These are phyloP conservation scores for Clonostachys sp. DNA, from an alignment of 2,329 filamentous ascomycete genomes.

Conservation along the genomic window DNA sequence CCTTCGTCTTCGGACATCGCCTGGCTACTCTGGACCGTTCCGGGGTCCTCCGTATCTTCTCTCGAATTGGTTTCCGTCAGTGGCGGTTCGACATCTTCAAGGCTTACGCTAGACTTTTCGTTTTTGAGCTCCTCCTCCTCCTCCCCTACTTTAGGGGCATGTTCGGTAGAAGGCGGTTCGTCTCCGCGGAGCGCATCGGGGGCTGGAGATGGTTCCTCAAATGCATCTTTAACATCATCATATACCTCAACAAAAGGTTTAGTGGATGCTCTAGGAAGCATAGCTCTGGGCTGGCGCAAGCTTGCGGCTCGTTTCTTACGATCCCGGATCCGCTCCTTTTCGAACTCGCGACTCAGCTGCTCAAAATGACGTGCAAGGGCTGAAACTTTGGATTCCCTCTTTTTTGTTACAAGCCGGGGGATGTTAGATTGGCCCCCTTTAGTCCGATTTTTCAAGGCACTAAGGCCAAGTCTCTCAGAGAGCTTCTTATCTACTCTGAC, in stretches of 20 bases:
- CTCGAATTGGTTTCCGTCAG: slow-evolving; percentile 13
- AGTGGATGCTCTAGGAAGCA: slow-evolving; percentile 81
- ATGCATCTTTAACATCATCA: slow-evolving; percentile 86
- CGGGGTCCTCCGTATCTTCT: slow-evolving; percentile 18
- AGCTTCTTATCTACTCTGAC: slow-evolving; percentile 68
- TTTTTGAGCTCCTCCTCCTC: background rate
- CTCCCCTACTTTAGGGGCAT: slow-evolving; percentile 1
- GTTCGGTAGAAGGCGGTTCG: slow-evolving; percentile 9
- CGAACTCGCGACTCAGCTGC: slow-evolving; percentile 92
- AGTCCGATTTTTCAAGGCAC: slow-evolving; percentile 54
- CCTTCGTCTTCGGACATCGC: slow-evolving; percentile 68
- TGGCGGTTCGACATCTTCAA: background rate
- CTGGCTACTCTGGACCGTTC: slow-evolving; percentile 28
- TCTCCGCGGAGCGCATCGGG: slow-evolving; percentile 14
- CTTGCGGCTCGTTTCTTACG: slow-evolving; percentile 76
- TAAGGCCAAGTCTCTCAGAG: slow-evolving; percentile 65
- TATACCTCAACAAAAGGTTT: slow-evolving; percentile 96
- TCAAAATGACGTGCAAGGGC: slow-evolving; percentile 95
- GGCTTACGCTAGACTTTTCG: background rate
- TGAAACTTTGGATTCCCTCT: slow-evolving; percentile 74
- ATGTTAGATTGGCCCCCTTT: slow-evolving; percentile 71
- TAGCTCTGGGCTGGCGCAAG: slow-evolving; percentile 69
- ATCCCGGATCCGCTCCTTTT: slow-evolving; percentile 87
- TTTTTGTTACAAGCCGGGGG: slow-evolving; percentile 77
- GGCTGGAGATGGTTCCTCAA: slow-evolving; percentile 58